Conservation (phyloP, 1,139 yeast genomes). For the Dujonia santamariae region DNA sequence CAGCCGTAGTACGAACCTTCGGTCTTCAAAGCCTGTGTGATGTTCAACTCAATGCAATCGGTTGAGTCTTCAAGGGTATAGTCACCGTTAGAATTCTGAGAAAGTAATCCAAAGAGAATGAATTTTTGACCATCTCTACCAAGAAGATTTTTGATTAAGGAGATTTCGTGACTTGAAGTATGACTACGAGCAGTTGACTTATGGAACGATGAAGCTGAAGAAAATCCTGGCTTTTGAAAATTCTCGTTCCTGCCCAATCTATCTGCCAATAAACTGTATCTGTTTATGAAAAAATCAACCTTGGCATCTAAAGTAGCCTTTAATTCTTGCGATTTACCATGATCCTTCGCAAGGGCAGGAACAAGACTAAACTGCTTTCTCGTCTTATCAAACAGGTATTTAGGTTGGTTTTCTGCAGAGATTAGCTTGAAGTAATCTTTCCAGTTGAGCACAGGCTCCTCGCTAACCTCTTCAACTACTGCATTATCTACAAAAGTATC, state of each 20-base stretch:
- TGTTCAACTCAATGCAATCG: constrained; percentile 70
- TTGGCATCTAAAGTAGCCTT: constrained; percentile 11
- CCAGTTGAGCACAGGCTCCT: constrained; percentile 53
- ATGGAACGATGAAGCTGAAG: constrained; percentile 36
- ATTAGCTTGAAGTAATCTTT: constrained; percentile 66
- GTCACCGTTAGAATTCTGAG: constrained; percentile 61
- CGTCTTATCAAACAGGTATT: constrained; percentile 58
- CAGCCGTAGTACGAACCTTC: constrained; percentile 69
- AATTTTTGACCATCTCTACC: constrained; percentile 83
- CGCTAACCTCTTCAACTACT: constrained; percentile 20
- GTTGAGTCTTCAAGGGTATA: constrained; percentile 80
- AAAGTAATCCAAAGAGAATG: constrained; percentile 72
- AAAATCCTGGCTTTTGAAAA: constrained; percentile 54
- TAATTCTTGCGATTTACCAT: constrained; percentile 3
- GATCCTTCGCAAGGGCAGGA: constrained; percentile 12
- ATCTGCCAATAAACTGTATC: constrained; percentile 65
- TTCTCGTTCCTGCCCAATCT: constrained; percentile 72
- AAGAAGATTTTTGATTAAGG: constrained; percentile 74
- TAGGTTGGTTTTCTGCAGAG: constrained; percentile 65
- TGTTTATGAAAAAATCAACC: constrained; percentile 28
- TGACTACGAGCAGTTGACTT: background rate
- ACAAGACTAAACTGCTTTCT: constrained; percentile 59
- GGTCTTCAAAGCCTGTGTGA: constrained; percentile 63
- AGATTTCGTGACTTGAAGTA: constrained; percentile 49
- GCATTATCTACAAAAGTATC: constrained; percentile 30